phyloP scores from a whole-genome alignment of 345 rosid genomes.

The Gossypium herbaceum region DNA sequence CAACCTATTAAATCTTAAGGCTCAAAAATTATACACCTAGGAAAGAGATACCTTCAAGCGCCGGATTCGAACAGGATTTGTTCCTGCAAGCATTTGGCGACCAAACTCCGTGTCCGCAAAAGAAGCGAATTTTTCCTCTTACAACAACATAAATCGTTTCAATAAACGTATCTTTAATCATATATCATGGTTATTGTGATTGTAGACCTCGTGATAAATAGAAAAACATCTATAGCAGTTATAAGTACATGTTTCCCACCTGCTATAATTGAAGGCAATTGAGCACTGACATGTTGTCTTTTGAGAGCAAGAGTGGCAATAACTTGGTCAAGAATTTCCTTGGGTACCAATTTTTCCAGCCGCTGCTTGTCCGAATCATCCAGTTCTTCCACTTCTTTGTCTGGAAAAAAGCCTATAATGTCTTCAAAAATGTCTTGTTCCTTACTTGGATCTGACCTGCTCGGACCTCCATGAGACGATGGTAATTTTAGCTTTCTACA shows the following conservation, averaged over 20 bases:
- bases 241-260: not conserved
- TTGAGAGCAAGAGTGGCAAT: not conserved
- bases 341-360: not conserved
- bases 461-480: not conserved
- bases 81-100: slow-evolving; percentile 64
- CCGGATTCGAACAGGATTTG: slow-evolving; percentile 45
- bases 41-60: slow-evolving; percentile 31
- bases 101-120: slow-evolving; percentile 45
- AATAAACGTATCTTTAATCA: too few species aligned
- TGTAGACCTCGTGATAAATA: not conserved
- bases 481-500: not conserved
- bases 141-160: not conserved
- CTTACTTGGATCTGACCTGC: not conserved
- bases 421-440: too few species aligned
- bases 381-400: not conserved
- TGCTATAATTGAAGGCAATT: slow-evolving; percentile 6
- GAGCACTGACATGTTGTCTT: not conserved
- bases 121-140: not conserved
- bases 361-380: not conserved
- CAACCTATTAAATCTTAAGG: not conserved
- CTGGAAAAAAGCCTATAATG: not conserved
- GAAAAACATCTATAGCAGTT: too few species aligned
- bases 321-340: not conserved
- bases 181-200: not conserved
- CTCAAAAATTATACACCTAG: too few species aligned